Evolutionary conservation across 768 basidiomycete genomes (phyloP).

Genomic region (Mycena filopes): DNA sequence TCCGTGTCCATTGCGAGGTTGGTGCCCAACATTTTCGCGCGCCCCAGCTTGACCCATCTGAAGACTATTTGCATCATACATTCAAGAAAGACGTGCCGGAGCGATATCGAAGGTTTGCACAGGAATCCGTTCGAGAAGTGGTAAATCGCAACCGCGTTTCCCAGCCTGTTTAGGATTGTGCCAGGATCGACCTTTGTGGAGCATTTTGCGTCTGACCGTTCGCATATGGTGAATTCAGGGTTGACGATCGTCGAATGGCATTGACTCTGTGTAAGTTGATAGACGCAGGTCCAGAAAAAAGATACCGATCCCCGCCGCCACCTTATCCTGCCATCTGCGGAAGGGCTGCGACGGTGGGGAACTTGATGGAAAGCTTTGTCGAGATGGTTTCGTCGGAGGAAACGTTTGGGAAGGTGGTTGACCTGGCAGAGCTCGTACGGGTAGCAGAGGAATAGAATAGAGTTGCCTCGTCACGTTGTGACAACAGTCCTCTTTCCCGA

Average conservation of each 20-base stretch:
- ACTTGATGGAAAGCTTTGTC: conserved; percentile 71
- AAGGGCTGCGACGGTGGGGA: conserved; percentile 47
- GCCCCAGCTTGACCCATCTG: conserved; percentile 18
- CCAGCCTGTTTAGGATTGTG: conserved; percentile 73
- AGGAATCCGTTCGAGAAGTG: neutral
- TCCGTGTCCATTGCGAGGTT: conserved; percentile 65
- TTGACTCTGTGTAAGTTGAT: neutral
- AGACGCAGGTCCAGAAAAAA: neutral
- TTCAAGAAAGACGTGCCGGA: conserved; percentile 51
- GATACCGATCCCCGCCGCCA: conserved; percentile 60
- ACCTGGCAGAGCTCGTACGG: conserved; percentile 33
- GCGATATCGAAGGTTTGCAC: conserved; percentile 55
- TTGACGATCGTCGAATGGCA: conserved; percentile 16
- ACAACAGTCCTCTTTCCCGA: neutral
- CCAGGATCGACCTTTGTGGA: conserved; percentile 61
- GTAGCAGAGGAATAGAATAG: neutral
- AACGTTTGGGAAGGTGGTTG: conserved; percentile 55
- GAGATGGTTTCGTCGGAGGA: conserved; percentile 50
- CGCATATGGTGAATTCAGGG: conserved; percentile 70
- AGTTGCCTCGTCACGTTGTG: neutral
- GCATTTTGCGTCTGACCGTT: conserved; percentile 78
- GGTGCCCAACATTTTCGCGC: conserved; percentile 24
- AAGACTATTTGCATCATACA: conserved; percentile 57
- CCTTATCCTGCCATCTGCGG: conserved; percentile 62
- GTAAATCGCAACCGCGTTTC: neutral